These are phyloP conservation scores for Strobilomyces dryophilus DNA, from an alignment of 768 basidiomycete genomes.

Conservation along the genomic window DNA sequence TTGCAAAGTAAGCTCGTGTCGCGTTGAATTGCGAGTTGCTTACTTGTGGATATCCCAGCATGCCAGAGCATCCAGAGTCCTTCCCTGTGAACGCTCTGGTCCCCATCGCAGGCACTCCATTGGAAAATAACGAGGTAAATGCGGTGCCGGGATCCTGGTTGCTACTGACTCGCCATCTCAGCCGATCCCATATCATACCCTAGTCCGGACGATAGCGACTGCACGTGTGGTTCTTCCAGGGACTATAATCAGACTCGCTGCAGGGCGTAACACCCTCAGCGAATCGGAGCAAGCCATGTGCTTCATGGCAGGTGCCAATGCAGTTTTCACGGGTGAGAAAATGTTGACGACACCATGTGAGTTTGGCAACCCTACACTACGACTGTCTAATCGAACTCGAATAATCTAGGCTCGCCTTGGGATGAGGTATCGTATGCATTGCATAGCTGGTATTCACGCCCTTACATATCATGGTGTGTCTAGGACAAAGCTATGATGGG, in stretches of 20 bases:
- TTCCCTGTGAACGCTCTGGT: conserved; percentile 98
- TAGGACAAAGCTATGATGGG: conserved; percentile 92
- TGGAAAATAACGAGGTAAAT: conserved; percentile 83
- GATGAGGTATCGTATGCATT: conserved; percentile 58
- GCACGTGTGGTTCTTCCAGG: conserved; percentile 87
- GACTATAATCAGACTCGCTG: conserved; percentile 94
- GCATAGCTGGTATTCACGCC: neutral
- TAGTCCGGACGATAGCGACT: conserved; percentile 92
- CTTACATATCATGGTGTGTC: conserved; percentile 3
- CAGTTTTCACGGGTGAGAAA: conserved; percentile 96
- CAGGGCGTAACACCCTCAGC: conserved; percentile 82
- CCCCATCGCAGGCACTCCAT: conserved; percentile 90
- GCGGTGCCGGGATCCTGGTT: neutral
- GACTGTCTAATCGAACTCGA: conserved; percentile 4
- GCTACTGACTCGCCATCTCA: conserved; percentile 30
- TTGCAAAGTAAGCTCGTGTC: conserved; percentile 59
- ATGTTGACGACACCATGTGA: conserved; percentile 97
- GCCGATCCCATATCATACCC: conserved; percentile 77
- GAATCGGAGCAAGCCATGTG: conserved; percentile 97
- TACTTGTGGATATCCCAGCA: conserved; percentile 40
- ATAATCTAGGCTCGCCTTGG: conserved; percentile 76
- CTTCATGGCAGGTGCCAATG: conserved; percentile 98
- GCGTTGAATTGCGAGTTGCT: neutral
- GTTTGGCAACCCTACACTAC: conserved; percentile 27
- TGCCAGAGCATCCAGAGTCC: conserved; percentile 96